Evolutionary conservation across 148 eudicot species (phyloP).

Genomic region (Pouteria glomerata): DNA sequence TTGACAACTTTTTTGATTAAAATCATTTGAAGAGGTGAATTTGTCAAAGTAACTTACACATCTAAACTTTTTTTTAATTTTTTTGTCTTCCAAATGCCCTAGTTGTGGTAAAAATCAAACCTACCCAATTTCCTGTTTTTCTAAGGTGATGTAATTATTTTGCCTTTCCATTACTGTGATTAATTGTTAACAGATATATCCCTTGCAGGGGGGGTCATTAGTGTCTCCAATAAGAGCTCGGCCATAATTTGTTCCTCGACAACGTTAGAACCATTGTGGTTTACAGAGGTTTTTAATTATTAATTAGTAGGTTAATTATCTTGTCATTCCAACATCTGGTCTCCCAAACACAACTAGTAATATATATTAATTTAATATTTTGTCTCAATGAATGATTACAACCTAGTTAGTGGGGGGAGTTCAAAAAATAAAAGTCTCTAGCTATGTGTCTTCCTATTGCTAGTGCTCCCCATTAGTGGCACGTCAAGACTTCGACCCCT

Average conservation of each 20-base stretch:
- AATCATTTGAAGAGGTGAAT: too few relatives aligned
- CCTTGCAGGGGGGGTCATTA: too few relatives aligned
- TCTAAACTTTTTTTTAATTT: too few relatives aligned
- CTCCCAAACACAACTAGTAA: background rate
- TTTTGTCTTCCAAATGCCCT: too few relatives aligned
- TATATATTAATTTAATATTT: background rate
- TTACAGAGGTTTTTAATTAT: background rate
- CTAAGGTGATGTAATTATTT: too few relatives aligned
- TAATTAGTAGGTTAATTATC: constrained; percentile 5
- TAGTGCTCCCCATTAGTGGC: constrained; percentile 18
- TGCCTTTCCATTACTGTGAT: too few relatives aligned
- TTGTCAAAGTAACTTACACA: too few relatives aligned
- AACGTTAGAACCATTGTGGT: background rate
- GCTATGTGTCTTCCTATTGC: constrained; percentile 3
- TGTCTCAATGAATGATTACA: constrained; percentile 5
- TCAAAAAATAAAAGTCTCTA: background rate
- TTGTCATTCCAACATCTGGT: background rate
- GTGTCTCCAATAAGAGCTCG: too few relatives aligned
- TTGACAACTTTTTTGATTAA: too few relatives aligned
- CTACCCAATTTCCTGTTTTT: too few relatives aligned
- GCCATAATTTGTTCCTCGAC: background rate
- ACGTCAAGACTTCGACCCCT: constrained; percentile 6
- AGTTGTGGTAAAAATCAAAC: too few relatives aligned
- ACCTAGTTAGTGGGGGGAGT: constrained; percentile 4
- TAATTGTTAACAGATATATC: too few relatives aligned